Evolutionary conservation across 345 rosid genomes (phyloP).

Genomic region (Bruguiera sexangula): DNA sequence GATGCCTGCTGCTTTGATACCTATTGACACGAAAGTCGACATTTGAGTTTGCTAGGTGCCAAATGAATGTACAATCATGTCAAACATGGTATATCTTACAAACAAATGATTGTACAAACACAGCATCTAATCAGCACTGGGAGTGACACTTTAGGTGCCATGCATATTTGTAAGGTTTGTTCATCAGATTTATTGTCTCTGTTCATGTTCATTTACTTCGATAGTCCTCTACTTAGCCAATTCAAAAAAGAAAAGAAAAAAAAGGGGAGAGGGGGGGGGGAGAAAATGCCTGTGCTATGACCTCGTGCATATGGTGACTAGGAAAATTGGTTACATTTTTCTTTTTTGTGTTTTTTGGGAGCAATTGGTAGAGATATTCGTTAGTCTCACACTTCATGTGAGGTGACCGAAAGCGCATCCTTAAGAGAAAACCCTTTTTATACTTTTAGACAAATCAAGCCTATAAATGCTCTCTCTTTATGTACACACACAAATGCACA

Average conservation of each 20-base stretch:
- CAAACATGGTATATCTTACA: background rate
- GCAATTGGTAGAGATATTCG: background rate
- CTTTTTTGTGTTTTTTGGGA: background rate
- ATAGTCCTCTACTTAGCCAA: too few species aligned
- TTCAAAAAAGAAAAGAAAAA: too few species aligned
- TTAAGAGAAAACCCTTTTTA: background rate
- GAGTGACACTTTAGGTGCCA: too few species aligned
- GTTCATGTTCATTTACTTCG: too few species aligned
- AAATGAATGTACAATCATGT: background rate
- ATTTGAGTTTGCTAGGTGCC: background rate
- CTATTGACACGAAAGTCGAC: constrained; percentile 35
- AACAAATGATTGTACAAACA: too few species aligned
- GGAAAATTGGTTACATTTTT: background rate
- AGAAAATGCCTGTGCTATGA: too few species aligned
- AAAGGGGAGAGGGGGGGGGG: too few species aligned
- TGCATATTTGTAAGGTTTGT: too few species aligned
- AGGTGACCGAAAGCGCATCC: background rate
- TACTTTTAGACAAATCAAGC: background rate
- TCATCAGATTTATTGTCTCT: too few species aligned
- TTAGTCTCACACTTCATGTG: constrained; percentile 19
- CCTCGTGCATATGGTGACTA: too few species aligned
- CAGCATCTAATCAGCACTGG: too few species aligned
- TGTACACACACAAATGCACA: background rate
- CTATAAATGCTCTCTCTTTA: background rate
- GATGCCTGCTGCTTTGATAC: constrained; percentile 84